phyloP scores from a whole-genome alignment of 257 asterid species.

The Parsonsia alboflavescens region DNA sequence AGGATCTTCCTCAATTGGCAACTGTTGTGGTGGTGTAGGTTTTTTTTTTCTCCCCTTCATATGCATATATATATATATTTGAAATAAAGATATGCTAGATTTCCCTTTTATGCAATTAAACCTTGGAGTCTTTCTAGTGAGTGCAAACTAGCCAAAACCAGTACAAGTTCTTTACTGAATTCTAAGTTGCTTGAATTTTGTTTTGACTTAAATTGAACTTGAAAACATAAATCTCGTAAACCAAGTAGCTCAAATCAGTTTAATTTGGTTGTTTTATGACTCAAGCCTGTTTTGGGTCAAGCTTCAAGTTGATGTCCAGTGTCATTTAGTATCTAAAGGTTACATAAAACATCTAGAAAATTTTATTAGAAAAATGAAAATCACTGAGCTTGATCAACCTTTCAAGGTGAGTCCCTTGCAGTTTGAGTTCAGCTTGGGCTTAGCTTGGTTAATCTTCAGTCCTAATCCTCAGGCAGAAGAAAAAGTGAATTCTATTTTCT shows the following conservation, averaged over 20 bases:
- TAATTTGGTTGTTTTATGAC: not conserved
- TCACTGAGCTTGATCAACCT: not conserved
- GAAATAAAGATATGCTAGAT: not conserved
- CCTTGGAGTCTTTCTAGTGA: not conserved
- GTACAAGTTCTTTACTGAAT: not conserved
- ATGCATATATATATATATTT: not conserved
- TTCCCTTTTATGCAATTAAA: not conserved
- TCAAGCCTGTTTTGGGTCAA: not conserved
- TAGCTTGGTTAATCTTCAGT: not conserved
- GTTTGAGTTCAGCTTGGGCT: not conserved
- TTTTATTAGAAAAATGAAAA: not conserved
- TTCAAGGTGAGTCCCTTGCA: not conserved
- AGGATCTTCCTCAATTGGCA: constrained; percentile 79
- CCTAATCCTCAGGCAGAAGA: not conserved
- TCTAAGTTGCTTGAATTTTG: not conserved
- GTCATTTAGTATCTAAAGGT: not conserved
- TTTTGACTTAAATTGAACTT: not conserved
- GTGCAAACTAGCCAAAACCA: not conserved
- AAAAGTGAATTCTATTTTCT: not conserved
- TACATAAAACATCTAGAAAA: not conserved
- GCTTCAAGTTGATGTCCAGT: not conserved
- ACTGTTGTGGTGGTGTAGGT: constrained; percentile 83
- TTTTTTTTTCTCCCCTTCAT: constrained; percentile 9
- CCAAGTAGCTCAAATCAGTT: not conserved
- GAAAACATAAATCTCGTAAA: not conserved